These are phyloP conservation scores for Cenchrus americanus DNA, from an alignment of 176 grass and related monocot species.

Conservation along the genomic window DNA sequence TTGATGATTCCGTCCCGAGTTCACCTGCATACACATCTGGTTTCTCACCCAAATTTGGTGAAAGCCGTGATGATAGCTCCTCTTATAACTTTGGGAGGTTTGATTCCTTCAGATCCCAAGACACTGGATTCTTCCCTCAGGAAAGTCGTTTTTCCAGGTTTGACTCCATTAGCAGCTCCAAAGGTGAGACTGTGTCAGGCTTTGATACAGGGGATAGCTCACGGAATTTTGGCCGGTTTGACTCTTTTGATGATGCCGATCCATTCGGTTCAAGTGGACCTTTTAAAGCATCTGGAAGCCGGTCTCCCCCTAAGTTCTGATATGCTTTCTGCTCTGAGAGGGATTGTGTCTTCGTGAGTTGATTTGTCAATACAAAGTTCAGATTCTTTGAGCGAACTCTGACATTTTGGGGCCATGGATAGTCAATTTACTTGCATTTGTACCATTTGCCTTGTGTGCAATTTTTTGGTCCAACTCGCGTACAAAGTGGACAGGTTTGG, in stretches of 20 bases:
- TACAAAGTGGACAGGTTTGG: slow-evolving; percentile 40
- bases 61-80: slow-evolving; percentile 56
- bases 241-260: slow-evolving; percentile 93
- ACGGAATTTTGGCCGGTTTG: slow-evolving; percentile 74
- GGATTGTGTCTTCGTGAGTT: neutral
- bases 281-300: slow-evolving; percentile 78
- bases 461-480: slow-evolving; percentile 37
- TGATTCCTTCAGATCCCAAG: slow-evolving; percentile 88
- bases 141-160: slow-evolving; percentile 73
- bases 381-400: slow-evolving; percentile 30
- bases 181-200: slow-evolving; percentile 52
- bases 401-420: neutral
- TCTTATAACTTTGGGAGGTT: slow-evolving; percentile 69
- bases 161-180: slow-evolving; percentile 71
- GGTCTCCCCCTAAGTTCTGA: slow-evolving; percentile 69
- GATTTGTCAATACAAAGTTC: slow-evolving; percentile 34
- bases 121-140: slow-evolving; percentile 69
- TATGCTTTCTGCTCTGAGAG: slow-evolving; percentile 4
- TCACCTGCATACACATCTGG: slow-evolving; percentile 83
- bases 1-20: slow-evolving; percentile 95
- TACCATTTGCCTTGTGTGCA: slow-evolving; percentile 20
- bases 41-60: slow-evolving; percentile 75
- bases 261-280: slow-evolving; percentile 91
- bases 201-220: slow-evolving; percentile 72
- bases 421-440: slow-evolving; percentile 13